phyloP scores from a whole-genome alignment of 306 rosid species.

The Glycine tomentella region DNA sequence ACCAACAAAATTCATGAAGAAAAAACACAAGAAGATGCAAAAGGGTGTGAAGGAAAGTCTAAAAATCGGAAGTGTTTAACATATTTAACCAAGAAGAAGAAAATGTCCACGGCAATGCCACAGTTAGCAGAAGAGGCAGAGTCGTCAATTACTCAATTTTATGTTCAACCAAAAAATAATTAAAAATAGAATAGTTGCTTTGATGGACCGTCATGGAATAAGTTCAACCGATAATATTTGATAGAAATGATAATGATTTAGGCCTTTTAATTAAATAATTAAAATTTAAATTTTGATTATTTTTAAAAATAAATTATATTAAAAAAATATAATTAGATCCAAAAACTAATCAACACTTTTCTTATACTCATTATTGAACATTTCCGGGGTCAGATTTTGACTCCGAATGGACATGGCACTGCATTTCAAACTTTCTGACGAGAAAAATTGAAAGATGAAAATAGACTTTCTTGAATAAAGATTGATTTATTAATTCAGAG shows the following conservation, averaged over 20 bases:
- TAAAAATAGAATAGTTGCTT: neutral
- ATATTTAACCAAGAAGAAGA: constrained; percentile 4
- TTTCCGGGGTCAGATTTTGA: constrained; percentile 40
- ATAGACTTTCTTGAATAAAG: neutral
- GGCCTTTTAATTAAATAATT: too few species aligned
- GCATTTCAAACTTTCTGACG: constrained; percentile 23
- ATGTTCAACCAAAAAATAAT: neutral
- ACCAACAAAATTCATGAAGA: constrained; percentile 41
- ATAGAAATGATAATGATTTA: too few species aligned
- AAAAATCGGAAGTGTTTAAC: neutral
- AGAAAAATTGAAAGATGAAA: neutral
- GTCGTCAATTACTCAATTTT: constrained; percentile 33
- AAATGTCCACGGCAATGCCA: constrained; percentile 30
- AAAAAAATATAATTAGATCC: too few species aligned
- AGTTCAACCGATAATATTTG: too few species aligned
- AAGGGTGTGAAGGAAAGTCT: neutral
- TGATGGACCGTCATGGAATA: constrained; percentile 32
- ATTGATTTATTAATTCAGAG: neutral
- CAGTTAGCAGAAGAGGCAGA: neutral
- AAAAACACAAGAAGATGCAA: constrained; percentile 10
- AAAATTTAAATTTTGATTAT: too few species aligned
- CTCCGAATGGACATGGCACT: neutral
- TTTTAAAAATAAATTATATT: too few species aligned
- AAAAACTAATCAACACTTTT: too few species aligned
- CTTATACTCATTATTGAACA: neutral